These are phyloP conservation scores for Boletus patriciae DNA, from an alignment of 768 basidiomycete genomes.

Conservation along the genomic window DNA sequence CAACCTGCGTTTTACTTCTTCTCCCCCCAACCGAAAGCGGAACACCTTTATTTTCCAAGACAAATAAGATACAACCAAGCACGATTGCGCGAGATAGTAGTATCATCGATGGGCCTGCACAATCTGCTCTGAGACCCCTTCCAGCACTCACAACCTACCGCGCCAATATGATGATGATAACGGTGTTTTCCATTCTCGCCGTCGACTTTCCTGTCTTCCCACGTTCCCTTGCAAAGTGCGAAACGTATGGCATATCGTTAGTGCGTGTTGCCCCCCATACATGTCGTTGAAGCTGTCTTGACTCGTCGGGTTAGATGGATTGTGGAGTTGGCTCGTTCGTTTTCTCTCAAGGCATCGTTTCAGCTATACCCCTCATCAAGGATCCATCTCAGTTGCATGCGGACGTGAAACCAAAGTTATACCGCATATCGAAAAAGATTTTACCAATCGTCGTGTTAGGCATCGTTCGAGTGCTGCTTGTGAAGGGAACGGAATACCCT, in stretches of 20 bases:
- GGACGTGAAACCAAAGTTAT: conserved; percentile 52
- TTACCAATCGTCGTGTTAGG: conserved; percentile 73
- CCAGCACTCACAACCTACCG: conserved; percentile 85
- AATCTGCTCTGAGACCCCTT: conserved; percentile 41
- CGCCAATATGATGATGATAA: conserved; percentile 95
- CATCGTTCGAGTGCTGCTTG: conserved; percentile 72
- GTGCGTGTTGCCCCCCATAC: conserved; percentile 44
- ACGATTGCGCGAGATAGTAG: background rate
- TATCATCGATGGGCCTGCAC: background rate
- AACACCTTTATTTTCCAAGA: conserved; percentile 53
- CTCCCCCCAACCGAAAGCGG: conserved; percentile 44
- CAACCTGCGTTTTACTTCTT: conserved; percentile 45
- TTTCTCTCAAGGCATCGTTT: conserved; percentile 91
- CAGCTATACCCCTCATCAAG: conserved; percentile 78
- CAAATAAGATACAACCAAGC: background rate
- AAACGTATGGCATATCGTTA: conserved; percentile 92
- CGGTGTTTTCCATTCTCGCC: conserved; percentile 85
- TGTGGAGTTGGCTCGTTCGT: conserved; percentile 96
- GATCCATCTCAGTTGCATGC: conserved; percentile 53
- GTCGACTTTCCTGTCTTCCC: conserved; percentile 97
- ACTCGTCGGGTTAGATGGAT: conserved; percentile 74
- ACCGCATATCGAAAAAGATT: conserved; percentile 52
- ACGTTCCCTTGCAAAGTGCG: conserved; percentile 84
- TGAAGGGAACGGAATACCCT: conserved; percentile 94
- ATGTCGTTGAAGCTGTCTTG: background rate